These are phyloP conservation scores for Rostrohypoxylon terebratum DNA, from an alignment of 495 filamentous ascomycete genomes.

Conservation along the genomic window DNA sequence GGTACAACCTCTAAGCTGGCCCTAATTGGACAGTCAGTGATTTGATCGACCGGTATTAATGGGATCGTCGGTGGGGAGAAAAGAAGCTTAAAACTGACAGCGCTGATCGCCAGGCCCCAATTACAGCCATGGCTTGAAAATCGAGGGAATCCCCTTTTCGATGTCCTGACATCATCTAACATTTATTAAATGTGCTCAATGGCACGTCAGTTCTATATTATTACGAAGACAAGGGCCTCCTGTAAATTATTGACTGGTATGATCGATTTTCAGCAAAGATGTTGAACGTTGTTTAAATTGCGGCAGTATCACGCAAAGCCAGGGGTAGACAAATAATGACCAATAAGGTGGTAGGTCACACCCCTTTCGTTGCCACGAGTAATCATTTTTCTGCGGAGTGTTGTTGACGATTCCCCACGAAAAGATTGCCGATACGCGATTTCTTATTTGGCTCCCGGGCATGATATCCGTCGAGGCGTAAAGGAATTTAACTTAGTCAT, in stretches of 20 bases:
- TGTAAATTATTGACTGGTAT: not conserved
- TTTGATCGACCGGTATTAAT: constrained; percentile 16
- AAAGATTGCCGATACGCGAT: constrained; percentile 7
- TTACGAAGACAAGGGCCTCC: not conserved
- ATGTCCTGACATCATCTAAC: constrained; percentile 22
- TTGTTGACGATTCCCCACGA: constrained; percentile 3
- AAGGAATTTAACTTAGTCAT: constrained; percentile 58
- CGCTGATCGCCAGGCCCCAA: constrained; percentile 37
- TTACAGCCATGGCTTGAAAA: not conserved
- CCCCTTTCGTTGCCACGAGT: constrained; percentile 21
- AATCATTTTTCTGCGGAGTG: not conserved
- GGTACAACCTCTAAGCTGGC: not conserved
- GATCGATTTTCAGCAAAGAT: constrained; percentile 16
- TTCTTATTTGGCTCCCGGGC: constrained; percentile 16
- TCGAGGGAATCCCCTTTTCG: not conserved
- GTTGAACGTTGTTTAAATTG: constrained; percentile 27
- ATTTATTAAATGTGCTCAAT: constrained; percentile 20
- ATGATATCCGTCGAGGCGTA: constrained; percentile 55
- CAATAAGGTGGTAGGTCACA: constrained; percentile 23
- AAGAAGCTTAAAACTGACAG: constrained; percentile 40
- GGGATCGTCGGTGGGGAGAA: constrained; percentile 22
- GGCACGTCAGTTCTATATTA: constrained; percentile 11
- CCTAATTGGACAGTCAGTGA: not conserved
- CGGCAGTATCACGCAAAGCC: constrained; percentile 28
- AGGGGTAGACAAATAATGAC: constrained; percentile 16